Percentiles rank a stretch among this genome's conserved stretches.
phyloP scores from a whole-genome alignment of 345 rosid genomes.

The Salix purpurea region DNA sequence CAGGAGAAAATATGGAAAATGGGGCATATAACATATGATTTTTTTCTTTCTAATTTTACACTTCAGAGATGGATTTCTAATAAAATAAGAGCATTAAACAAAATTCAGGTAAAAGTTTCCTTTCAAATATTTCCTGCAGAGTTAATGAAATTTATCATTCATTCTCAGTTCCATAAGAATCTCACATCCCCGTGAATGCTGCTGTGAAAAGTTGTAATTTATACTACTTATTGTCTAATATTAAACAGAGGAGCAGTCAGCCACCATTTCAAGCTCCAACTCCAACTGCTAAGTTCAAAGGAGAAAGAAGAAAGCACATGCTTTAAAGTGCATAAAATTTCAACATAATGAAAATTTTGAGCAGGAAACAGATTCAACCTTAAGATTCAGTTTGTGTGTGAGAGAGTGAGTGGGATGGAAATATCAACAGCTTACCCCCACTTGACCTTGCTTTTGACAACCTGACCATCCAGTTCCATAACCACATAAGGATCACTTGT shows the following conservation, averaged over 20 bases:
- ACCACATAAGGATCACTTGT: constrained; percentile 83
- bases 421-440: constrained; percentile 53
- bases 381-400: neutral
- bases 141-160: neutral
- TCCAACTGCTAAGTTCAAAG: neutral
- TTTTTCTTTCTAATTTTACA: neutral
- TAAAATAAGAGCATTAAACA: neutral
- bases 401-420: neutral
- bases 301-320: neutral
- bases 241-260: neutral
- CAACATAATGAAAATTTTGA: neutral
- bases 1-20: neutral
- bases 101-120: neutral
- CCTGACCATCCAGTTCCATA: constrained; percentile 84
- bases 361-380: neutral
- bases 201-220: neutral
- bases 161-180: neutral
- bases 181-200: neutral
- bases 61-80: neutral
- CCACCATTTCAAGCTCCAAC: neutral
- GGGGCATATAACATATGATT: neutral
- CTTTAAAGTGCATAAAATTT: neutral
- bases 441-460: constrained; percentile 71
- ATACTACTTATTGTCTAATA: neutral
- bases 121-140: neutral